Evolutionary conservation across 2,329 filamentous ascomycete species (phyloP).

Genomic region (Calonectria hawksworthii): DNA sequence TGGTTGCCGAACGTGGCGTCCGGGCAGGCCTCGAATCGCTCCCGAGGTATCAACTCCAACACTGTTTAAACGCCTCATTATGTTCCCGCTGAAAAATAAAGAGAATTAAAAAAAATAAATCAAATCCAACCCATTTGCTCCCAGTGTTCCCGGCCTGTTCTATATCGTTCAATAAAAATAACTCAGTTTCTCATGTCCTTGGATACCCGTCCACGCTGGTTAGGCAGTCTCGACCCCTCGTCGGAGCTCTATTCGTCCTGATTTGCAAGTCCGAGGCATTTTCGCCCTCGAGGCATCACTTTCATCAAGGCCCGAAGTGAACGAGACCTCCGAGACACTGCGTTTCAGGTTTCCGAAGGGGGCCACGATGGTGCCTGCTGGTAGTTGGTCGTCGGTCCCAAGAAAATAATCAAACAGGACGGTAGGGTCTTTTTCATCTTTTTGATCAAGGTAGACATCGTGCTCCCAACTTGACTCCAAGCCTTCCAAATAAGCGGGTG

Average conservation of each 20-base stretch:
- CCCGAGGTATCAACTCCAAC: slow-evolving; percentile 21
- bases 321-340: slow-evolving; percentile 66
- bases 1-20: slow-evolving; percentile 23
- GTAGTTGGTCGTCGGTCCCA: slow-evolving; percentile 37
- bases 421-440: slow-evolving; percentile 42
- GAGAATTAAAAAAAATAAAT: neutral
- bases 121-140: slow-evolving; percentile 17
- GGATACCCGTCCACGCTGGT: neutral
- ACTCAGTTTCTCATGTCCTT: slow-evolving; percentile 23
- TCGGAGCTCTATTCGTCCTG: slow-evolving; percentile 56
- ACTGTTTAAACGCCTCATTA: slow-evolving; percentile 31
- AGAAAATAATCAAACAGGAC: slow-evolving; percentile 26
- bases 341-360: slow-evolving; percentile 61
- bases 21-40: slow-evolving; percentile 19
- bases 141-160: slow-evolving; percentile 23
- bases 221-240: slow-evolving; percentile 45
- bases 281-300: slow-evolving; percentile 53
- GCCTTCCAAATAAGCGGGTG: slow-evolving; percentile 64
- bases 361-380: slow-evolving; percentile 40
- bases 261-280: slow-evolving; percentile 56
- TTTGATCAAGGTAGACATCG: slow-evolving; percentile 64
- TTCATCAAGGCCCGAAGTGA: slow-evolving; percentile 52
- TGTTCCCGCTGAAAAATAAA: slow-evolving; percentile 10
- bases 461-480: slow-evolving; percentile 69
- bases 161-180: slow-evolving; percentile 22